Percentiles rank a stretch among this genome's conserved stretches.
These are phyloP conservation scores for Lichtheimia ramosa DNA, from an alignment of 371 early-diverging fungal species.

Conservation along the genomic window DNA sequence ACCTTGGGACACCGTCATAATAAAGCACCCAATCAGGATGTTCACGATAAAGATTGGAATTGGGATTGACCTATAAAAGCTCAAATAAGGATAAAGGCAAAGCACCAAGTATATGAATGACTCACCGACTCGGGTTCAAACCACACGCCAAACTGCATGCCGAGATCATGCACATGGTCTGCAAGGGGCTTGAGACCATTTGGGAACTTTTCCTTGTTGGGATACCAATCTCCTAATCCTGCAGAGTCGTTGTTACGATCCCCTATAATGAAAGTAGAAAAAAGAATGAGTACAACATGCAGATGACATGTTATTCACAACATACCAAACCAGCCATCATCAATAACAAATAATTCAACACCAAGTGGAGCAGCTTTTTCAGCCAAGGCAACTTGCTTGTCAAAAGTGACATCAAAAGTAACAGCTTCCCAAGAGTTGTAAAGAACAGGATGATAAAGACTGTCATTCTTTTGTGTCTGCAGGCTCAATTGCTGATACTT, in stretches of 20 bases:
- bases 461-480: slow-evolving; percentile 7
- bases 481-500: slow-evolving; percentile 11
- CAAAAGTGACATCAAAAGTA: slow-evolving; percentile 27
- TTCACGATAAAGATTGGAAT: slow-evolving; percentile 39
- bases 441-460: slow-evolving; percentile 27
- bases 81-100: not conserved
- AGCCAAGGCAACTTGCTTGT: slow-evolving; percentile 28
- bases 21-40: slow-evolving; percentile 49
- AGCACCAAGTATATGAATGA: not conserved
- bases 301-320: not conserved
- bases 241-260: slow-evolving; percentile 35
- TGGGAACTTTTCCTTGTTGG: slow-evolving; percentile 46
- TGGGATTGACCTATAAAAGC: slow-evolving; percentile 28
- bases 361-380: slow-evolving; percentile 33
- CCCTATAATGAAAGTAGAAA: too few relatives aligned
- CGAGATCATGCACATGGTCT: slow-evolving; percentile 37
- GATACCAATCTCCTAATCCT: slow-evolving; percentile 58
- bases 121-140: slow-evolving; percentile 51
- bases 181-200: slow-evolving; percentile 46
- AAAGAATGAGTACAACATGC: too few relatives aligned
- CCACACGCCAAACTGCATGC: slow-evolving; percentile 60
- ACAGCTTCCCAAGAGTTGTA: slow-evolving; percentile 52
- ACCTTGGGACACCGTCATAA: slow-evolving; percentile 15
- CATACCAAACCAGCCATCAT: slow-evolving; percentile 56
- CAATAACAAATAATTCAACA: slow-evolving; percentile 47